Evolutionary conservation across 352 stramenopile species (phyloP), one percentile per base, ranked within the genome.

Genomic region (Pythium angustatum): DNA sequence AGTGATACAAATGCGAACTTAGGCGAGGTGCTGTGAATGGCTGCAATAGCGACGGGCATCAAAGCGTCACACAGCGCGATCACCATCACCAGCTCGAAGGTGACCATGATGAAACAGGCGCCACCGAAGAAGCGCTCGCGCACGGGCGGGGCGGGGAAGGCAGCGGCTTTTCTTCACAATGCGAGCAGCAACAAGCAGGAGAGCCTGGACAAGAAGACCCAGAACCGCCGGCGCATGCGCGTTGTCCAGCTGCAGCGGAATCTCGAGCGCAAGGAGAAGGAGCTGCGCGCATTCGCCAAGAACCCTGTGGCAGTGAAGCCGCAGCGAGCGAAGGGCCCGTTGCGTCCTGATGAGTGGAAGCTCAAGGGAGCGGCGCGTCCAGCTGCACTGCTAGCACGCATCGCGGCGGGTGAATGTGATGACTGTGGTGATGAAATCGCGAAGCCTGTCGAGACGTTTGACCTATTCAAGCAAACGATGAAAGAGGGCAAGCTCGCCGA

Each of bases 241-340:
- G 83, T 95, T 28, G 77, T 91, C 51, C 85, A 95, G 69, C 66
- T 93, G 27, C 85, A 95, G 66, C 83, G 87, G 41, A 64, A 68
- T n/a, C 72, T 91, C 38, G 82, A 93, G 33, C 76, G 76, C 34
- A 85, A 94, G 59, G 66, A 91, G 65, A 72, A 85, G 31, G 71
- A 87, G 61, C 61, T 95, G 50, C 73, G 70, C 27, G 75, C 71
- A 14, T 92, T 88, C 60, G 81, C 83, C 9, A 79, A 76, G 58
- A 38, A 82, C 54, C 59, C 83, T 12, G 38, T 56, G 14, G 40
- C 75, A 33, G 64, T 72, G 4, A 85, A 82, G 56, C 49, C 78
- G 10, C 19, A 73, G 15, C 68, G 75, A 19, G 69, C 70, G 22
- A 92, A 83, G 48, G 87, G 87, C 10, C 87, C 85, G 1, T 78